Evolutionary conservation across 179 eudicot species (phyloP).

Genomic region (Spergularia azorica): DNA sequence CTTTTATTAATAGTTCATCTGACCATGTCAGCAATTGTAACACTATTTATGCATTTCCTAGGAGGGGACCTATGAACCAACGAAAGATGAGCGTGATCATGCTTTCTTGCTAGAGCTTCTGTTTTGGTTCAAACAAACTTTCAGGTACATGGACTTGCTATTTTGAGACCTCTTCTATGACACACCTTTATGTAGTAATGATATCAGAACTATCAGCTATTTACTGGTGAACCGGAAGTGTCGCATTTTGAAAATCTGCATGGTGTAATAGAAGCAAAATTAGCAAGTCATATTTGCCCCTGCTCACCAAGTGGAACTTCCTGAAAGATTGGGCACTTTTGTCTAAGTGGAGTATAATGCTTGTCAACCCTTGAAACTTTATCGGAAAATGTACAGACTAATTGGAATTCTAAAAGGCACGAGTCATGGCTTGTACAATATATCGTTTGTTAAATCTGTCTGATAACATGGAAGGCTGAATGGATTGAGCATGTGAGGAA

Average conservation of each 20-base stretch:
- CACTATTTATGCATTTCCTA: constrained; percentile 34
- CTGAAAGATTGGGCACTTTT: neutral
- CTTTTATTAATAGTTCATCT: constrained; percentile 6
- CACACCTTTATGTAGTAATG: constrained; percentile 5
- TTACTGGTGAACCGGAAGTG: neutral
- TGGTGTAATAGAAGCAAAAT: neutral
- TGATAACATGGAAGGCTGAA: neutral
- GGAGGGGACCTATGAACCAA: constrained; percentile 86
- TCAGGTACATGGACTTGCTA: constrained; percentile 51
- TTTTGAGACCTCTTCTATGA: neutral
- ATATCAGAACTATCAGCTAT: neutral
- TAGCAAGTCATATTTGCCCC: neutral
- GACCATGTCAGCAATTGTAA: neutral
- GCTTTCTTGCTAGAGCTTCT: constrained; percentile 87
- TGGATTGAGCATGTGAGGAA: constrained; percentile 1
- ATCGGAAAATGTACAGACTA: neutral
- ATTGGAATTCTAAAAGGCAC: neutral
- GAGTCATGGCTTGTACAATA: too few relatives aligned
- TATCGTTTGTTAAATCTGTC: neutral
- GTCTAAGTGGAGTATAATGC: neutral
- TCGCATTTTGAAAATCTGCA: neutral
- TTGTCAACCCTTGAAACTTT: neutral
- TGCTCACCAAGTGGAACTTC: neutral
- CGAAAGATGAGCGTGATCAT: constrained; percentile 67
- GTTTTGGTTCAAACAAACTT: constrained; percentile 91